Conservation (phyloP, 768 basidiomycete genomes). For the Naganishia vaughanmartiniae region DNA sequence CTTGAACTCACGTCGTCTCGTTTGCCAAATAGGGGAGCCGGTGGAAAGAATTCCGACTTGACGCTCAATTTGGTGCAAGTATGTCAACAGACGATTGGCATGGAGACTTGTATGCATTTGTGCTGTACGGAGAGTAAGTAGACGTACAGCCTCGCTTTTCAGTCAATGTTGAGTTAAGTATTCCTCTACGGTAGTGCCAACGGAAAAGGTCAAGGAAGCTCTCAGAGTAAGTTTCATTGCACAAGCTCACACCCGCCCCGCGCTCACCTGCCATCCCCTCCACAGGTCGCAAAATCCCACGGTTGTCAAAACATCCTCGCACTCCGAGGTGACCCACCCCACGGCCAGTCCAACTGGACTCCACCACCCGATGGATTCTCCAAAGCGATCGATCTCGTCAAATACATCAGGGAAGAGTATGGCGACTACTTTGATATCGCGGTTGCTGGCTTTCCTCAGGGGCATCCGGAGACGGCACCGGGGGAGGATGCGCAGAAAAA, state of each 20-base stretch:
- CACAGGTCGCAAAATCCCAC: conserved; percentile 78
- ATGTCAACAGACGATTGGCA: conserved; percentile 84
- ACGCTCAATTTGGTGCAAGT: conserved; percentile 92
- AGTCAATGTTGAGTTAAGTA: background rate
- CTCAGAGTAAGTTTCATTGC: conserved; percentile 62
- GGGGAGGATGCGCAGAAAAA: conserved; percentile 56
- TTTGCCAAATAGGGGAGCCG: conserved; percentile 95
- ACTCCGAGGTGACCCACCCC: conserved; percentile 85
- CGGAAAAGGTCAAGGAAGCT: conserved; percentile 88
- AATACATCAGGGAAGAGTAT: conserved; percentile 75
- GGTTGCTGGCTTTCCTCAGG: conserved; percentile 87
- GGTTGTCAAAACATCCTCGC: conserved; percentile 93
- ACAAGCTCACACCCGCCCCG: too few species aligned
- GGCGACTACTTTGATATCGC: conserved; percentile 95
- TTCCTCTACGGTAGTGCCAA: conserved; percentile 62
- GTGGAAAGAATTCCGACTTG: conserved; percentile 88
- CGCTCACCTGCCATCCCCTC: background rate
- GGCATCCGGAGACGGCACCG: conserved; percentile 64
- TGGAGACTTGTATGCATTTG: conserved; percentile 97
- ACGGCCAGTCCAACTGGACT: conserved; percentile 85
- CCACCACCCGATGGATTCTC: conserved; percentile 85
- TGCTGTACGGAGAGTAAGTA: conserved; percentile 83
- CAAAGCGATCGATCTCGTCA: conserved; percentile 87
- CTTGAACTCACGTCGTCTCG: too few species aligned
- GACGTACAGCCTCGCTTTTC: background rate